These are phyloP conservation scores for Myochromella boudieri DNA, from an alignment of 768 basidiomycete species.

Conservation along the genomic window DNA sequence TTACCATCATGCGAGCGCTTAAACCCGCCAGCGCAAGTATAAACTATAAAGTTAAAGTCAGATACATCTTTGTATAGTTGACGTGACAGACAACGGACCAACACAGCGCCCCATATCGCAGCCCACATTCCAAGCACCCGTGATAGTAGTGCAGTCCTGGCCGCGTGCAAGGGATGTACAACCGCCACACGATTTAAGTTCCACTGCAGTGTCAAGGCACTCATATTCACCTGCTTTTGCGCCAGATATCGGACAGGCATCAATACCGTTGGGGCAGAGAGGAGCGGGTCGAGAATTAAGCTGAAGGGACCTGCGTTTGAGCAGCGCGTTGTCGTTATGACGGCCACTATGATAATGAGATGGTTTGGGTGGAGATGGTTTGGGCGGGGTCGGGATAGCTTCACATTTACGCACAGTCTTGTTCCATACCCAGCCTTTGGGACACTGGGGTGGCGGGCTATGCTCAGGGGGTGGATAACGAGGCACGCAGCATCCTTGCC, in stretches of 20 bases:
- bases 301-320: constrained; percentile 23
- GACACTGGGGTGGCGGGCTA: constrained; percentile 52
- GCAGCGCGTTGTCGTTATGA: constrained; percentile 7
- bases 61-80: too few relatives aligned
- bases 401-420: constrained; percentile 40
- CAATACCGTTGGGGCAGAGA: constrained; percentile 53
- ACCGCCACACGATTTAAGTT: constrained; percentile 77
- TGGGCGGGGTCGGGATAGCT: constrained; percentile 28
- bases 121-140: constrained; percentile 66
- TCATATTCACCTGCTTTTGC: constrained; percentile 47
- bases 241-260: constrained; percentile 56
- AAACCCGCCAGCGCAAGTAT: constrained; percentile 51
- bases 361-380: constrained; percentile 38
- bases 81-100: constrained; percentile 36
- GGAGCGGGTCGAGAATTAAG: constrained; percentile 35
- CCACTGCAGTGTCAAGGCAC: constrained; percentile 60
- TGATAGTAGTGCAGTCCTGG: constrained; percentile 69
- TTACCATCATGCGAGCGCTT: constrained; percentile 39
- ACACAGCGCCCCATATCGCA: constrained; percentile 57
- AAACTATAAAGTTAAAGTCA: constrained; percentile 34
- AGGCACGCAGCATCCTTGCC: constrained; percentile 55
- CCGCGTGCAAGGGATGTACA: constrained; percentile 64
- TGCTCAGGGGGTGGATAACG: constrained; percentile 35
- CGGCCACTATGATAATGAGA: constrained; percentile 23
- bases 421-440: constrained; percentile 46